Base-by-base conservation (phyloP, 306 rosid genomes). In the Castanea sativa region DNA sequence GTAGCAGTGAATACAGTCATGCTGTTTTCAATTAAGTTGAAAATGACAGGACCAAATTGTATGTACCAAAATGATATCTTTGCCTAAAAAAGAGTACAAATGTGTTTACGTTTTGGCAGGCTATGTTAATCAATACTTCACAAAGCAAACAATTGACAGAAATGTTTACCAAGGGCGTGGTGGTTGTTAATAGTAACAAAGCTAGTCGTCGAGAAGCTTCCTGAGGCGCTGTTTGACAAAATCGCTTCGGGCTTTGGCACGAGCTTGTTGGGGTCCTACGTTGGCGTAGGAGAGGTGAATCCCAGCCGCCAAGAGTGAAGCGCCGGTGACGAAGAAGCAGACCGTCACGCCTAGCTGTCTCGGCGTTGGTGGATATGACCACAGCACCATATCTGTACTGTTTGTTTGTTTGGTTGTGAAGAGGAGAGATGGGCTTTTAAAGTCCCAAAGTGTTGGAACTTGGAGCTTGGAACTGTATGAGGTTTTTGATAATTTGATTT, bases 231-330 rank as follows among this genome's bases (percentile, higher is more conserved):
- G 82, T 60, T 69, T 81, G 76, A 88, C 68, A 58, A 71, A 83
- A 14, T 88, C 86, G 32, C 59, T 45, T 45, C 89, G 89, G 77
- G 89, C 89, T 69, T 83, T 83, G 55, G 75, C 77, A 7, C 87
- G 89, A 41, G 83, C 87, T 78, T 80, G 87, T 55, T 88, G 89
- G 21, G 91, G 84, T 19, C 75, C 89, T 15, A 83, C 52, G 78
- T 88, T 88, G 55, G 77, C 72, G 20, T 30, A 60, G 8, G 89
- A 83, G 6, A 88, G 77, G 80, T 83, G 72, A 49, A 77, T 89
- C 71, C 87, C 89, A 19, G 73, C 65, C 52, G 74, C 84, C 74
- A 88, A 80, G 58, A 85, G 55, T 30, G 86, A 74, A 1, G 82
- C 58, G 1, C 91, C 87, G 49, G 82, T 69, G 9, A 75, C 49